Percentiles rank a stretch among this genome's conserved stretches.
Evolutionary conservation across 2,329 filamentous ascomycete species (phyloP).

Genomic region (Exophiala viscosa): DNA sequence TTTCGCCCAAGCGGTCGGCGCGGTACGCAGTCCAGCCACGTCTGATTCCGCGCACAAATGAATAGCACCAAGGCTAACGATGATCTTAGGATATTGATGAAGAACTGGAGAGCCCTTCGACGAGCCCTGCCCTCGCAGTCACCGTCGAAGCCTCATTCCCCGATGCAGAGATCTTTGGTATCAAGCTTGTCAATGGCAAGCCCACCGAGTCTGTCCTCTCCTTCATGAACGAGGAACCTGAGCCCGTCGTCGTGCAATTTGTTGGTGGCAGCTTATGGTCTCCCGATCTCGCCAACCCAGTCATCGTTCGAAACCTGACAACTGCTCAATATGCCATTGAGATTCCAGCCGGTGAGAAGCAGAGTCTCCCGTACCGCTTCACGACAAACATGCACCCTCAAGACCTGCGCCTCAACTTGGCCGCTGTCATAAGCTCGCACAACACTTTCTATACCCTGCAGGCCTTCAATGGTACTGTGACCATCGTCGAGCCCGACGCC

Average conservation of each 20-base stretch:
- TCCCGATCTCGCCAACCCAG: slow-evolving; percentile 52
- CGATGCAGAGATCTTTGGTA: slow-evolving; percentile 76
- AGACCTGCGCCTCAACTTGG: slow-evolving; percentile 74
- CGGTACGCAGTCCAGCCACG: slow-evolving; percentile 9
- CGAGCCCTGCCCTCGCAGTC: slow-evolving; percentile 57
- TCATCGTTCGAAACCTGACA: slow-evolving; percentile 80
- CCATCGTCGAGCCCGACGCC: slow-evolving; percentile 83
- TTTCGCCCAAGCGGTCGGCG: slow-evolving; percentile 53
- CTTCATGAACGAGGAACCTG: slow-evolving; percentile 77
- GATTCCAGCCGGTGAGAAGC: slow-evolving; percentile 69
- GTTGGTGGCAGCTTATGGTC: slow-evolving; percentile 70
- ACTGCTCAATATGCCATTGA: slow-evolving; percentile 67
- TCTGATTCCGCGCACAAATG: slow-evolving; percentile 25
- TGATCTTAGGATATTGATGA: slow-evolving; percentile 52
- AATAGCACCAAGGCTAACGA: slow-evolving; percentile 5
- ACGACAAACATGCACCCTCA: slow-evolving; percentile 88
- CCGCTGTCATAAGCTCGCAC: slow-evolving; percentile 61
- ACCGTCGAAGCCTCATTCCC: slow-evolving; percentile 58
- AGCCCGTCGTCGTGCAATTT: slow-evolving; percentile 69
- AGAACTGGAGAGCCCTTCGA: slow-evolving; percentile 61
- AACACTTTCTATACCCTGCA: slow-evolving; percentile 66
- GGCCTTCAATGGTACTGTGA: slow-evolving; percentile 77
- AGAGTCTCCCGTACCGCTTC: slow-evolving; percentile 65
- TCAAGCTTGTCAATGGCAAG: slow-evolving; percentile 91
- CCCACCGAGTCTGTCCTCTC: slow-evolving; percentile 78